Evolutionary conservation across 257 asterid genomes (phyloP).

Genomic region (Plantago elongata): DNA sequence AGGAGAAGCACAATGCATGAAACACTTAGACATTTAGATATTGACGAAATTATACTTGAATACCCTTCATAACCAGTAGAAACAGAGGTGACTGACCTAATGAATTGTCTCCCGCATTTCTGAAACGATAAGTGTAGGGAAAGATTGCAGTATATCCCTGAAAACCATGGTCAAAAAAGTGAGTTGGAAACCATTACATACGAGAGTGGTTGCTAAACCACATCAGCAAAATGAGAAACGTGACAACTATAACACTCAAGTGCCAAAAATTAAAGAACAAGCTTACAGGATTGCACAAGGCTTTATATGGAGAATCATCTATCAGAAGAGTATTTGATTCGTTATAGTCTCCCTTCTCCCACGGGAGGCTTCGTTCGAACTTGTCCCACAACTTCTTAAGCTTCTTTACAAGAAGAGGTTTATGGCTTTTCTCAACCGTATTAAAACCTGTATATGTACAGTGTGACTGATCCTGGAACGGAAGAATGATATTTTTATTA

Average conservation of each 20-base stretch:
- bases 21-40: background rate
- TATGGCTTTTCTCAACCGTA: constrained; percentile 51
- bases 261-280: constrained; percentile 15
- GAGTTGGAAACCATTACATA: constrained; percentile 9
- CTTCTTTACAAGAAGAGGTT: constrained; percentile 75
- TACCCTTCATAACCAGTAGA: constrained; percentile 4
- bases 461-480: constrained; percentile 76
- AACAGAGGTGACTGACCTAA: constrained; percentile 48
- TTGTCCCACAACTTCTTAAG: constrained; percentile 76
- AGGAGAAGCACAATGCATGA: background rate
- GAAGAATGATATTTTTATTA: background rate
- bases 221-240: no score
- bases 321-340: constrained; percentile 76
- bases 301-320: constrained; percentile 84
- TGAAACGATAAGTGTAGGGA: constrained; percentile 51
- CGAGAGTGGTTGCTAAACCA: no score
- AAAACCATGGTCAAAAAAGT: constrained; percentile 23
- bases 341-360: constrained; percentile 71
- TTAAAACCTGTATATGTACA: constrained; percentile 51
- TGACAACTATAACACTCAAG: background rate
- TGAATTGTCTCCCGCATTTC: constrained; percentile 44
- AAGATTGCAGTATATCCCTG: constrained; percentile 75
- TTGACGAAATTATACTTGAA: background rate
- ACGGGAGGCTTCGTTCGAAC: constrained; percentile 58
- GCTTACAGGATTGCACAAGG: constrained; percentile 77